Percentiles rank a stretch among this genome's conserved stretches.
Evolutionary conservation across 768 basidiomycete species (phyloP).

Genomic region (Lactarius tabidus): DNA sequence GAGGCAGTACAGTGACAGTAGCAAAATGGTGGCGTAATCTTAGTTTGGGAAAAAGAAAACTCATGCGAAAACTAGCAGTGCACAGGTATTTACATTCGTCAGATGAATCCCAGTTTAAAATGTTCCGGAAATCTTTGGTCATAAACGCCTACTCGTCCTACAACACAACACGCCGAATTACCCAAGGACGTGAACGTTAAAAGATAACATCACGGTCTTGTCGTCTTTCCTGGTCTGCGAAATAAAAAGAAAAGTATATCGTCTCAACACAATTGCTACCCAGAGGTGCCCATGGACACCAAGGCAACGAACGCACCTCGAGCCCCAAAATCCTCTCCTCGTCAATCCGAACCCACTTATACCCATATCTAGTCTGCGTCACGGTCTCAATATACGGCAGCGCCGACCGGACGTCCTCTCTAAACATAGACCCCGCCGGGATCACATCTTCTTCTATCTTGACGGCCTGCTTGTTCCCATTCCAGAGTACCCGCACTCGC

Average conservation of each 20-base stretch:
- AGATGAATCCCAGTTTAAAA: background rate
- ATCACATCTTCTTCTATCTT: constrained; percentile 10
- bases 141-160: background rate
- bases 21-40: no score
- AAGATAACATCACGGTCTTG: constrained; percentile 12
- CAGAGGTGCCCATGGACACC: background rate
- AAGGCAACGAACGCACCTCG: constrained; percentile 18
- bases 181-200: constrained; percentile 22
- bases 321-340: constrained; percentile 32
- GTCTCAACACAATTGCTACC: no score
- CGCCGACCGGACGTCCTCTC: constrained; percentile 22
- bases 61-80: no score
- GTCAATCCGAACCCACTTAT: constrained; percentile 31
- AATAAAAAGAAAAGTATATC: no score
- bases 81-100: background rate
- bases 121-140: background rate
- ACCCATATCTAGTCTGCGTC: constrained; percentile 20
- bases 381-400: constrained; percentile 30
- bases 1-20: no score
- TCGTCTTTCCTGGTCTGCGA: constrained; percentile 15
- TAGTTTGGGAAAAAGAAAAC: no score
- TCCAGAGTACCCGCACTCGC: constrained; percentile 5
- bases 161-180: background rate
- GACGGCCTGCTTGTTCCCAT: constrained; percentile 10
- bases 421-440: constrained; percentile 18